These are phyloP conservation scores for Parmelia sp. DNA, from an alignment of 495 filamentous ascomycete genomes.

Conservation along the genomic window DNA sequence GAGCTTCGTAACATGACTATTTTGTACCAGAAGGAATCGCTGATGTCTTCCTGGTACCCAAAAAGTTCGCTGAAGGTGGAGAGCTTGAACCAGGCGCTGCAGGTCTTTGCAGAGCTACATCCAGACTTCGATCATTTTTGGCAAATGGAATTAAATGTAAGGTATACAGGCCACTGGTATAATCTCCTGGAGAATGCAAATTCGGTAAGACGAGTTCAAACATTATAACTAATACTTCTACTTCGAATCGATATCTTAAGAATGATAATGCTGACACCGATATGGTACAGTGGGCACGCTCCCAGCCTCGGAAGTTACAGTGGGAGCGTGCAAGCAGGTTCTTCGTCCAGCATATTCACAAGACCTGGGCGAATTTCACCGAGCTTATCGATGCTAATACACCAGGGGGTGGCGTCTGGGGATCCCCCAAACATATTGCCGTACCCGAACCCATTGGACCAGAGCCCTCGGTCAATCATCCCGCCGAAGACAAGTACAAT, in stretches of 20 bases:
- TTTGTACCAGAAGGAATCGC: background rate
- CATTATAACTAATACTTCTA: background rate
- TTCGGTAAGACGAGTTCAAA: background rate
- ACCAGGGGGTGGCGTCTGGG: constrained; percentile 11
- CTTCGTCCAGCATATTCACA: constrained; percentile 43
- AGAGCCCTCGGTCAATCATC: background rate
- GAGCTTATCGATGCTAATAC: background rate
- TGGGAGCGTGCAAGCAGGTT: constrained; percentile 1
- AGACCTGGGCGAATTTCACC: constrained; percentile 47
- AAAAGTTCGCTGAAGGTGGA: background rate
- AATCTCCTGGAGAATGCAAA: constrained; percentile 54
- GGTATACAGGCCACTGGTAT: constrained; percentile 64
- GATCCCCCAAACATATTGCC: background rate
- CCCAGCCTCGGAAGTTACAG: background rate
- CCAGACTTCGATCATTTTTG: constrained; percentile 67
- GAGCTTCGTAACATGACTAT: background rate
- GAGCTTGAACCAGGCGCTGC: background rate
- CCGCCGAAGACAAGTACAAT: background rate
- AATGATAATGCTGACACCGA: background rate
- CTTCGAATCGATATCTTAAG: background rate
- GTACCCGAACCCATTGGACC: constrained; percentile 2
- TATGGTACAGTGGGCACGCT: background rate
- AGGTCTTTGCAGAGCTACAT: constrained; percentile 52
- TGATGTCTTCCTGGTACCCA: background rate
- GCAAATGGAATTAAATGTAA: constrained; percentile 68